Percentiles rank a stretch among this genome's conserved stretches.
These are phyloP conservation scores for Neurospora intermedia DNA, from an alignment of 495 filamentous ascomycete genomes.

Conservation along the genomic window DNA sequence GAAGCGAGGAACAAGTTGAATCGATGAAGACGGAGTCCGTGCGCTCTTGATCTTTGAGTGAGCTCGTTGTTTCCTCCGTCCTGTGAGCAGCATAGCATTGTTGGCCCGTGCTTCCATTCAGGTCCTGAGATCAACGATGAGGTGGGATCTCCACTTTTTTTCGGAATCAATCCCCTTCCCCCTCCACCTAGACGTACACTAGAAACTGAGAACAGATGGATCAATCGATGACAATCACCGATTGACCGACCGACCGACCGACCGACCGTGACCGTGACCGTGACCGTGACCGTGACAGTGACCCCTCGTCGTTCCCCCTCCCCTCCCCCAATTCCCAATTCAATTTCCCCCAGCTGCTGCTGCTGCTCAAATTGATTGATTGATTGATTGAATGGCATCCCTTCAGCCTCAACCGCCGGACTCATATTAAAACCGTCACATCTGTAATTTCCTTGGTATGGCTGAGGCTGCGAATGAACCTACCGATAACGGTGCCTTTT, in stretches of 20 bases:
- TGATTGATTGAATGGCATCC: neutral
- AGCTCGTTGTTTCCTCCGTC: too few relatives aligned
- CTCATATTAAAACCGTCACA: neutral
- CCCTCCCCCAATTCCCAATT: neutral
- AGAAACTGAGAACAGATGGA: neutral
- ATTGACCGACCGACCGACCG: neutral
- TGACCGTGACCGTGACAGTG: too few relatives aligned
- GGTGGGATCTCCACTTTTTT: neutral
- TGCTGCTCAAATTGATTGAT: neutral
- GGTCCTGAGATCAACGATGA: neutral
- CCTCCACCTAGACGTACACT: too few relatives aligned
- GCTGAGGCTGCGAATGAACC: neutral
- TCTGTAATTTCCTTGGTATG: neutral
- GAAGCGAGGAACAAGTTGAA: too few relatives aligned
- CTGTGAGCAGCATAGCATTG: neutral
- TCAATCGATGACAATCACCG: neutral
- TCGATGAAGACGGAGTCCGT: too few relatives aligned
- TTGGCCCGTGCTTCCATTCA: neutral
- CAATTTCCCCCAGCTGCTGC: neutral
- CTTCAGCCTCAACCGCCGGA: neutral
- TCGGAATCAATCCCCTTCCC: neutral
- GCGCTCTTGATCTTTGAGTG: too few relatives aligned
- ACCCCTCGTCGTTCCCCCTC: neutral
- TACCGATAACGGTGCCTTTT: neutral
- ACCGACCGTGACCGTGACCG: neutral